These are phyloP conservation scores for Blastobotrys persicus DNA, from an alignment of 1,139 yeast species.

Conservation along the genomic window DNA sequence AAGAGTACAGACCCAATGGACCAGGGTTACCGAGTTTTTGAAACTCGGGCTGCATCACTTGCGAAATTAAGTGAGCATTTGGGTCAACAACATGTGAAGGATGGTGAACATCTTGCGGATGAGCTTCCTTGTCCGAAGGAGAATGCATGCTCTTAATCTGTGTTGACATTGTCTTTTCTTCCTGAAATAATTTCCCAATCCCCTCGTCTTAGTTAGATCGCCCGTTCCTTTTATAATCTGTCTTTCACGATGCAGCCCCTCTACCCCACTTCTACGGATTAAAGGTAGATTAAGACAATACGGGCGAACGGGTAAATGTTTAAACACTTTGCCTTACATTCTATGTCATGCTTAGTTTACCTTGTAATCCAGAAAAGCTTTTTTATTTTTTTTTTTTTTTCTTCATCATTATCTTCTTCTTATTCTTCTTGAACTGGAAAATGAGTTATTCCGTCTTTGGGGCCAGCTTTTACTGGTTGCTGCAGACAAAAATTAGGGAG, in stretches of 20 bases:
- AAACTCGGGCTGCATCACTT: slow-evolving; percentile 1
- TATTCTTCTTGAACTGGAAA: no score
- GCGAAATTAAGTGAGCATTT: slow-evolving; percentile 3
- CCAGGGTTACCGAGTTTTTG: slow-evolving; percentile 76
- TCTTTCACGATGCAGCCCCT: not conserved
- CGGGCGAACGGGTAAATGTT: not conserved
- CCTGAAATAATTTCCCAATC: not conserved
- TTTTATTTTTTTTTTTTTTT: no score
- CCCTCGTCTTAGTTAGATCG: not conserved
- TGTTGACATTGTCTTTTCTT: not conserved
- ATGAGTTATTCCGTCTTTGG: no score
- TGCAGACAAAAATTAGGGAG: not conserved
- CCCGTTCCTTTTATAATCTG: not conserved
- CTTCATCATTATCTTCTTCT: no score
- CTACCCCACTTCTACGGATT: not conserved
- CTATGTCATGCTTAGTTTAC: no score
- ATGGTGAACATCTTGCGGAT: not conserved
- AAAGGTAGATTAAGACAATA: not conserved
- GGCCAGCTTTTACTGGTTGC: no score
- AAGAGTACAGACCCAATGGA: slow-evolving; percentile 81
- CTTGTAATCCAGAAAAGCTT: no score
- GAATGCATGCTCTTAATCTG: not conserved
- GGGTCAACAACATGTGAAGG: not conserved
- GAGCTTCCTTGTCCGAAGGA: not conserved
- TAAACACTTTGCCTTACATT: no score